phyloP scores from a whole-genome alignment of 306 rosid genomes.

The Inga oerstediana region DNA sequence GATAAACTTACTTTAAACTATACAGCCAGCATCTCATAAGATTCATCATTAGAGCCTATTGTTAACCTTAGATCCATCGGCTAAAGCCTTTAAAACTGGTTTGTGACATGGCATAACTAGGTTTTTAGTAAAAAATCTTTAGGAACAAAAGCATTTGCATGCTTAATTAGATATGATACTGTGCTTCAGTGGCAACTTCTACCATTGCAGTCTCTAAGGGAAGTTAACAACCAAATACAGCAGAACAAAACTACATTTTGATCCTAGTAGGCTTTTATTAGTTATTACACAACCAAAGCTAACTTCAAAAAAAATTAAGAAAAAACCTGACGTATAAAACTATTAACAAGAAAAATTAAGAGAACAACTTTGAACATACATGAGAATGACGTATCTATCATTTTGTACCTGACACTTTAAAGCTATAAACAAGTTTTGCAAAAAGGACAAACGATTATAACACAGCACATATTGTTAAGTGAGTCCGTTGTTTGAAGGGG shows the following conservation, averaged over 20 bases:
- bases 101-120: conserved; percentile 10
- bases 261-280: conserved; percentile 1
- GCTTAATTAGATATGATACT: conserved; percentile 10
- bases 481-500: background rate
- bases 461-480: background rate
- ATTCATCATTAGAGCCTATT: conserved; percentile 18
- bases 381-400: conserved; percentile 5
- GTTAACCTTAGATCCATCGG: background rate
- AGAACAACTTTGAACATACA: background rate
- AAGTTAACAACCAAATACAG: conserved; percentile 7
- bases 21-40: background rate
- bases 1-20: conserved; percentile 11
- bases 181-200: background rate
- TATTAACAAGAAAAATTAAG: background rate
- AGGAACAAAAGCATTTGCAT: conserved; percentile 20
- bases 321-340: background rate
- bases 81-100: conserved; percentile 28
- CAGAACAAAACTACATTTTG: conserved; percentile 21
- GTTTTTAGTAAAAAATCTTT: background rate
- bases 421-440: background rate
- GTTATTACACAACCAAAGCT: background rate
- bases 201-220: conserved; percentile 9
- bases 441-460: conserved; percentile 12
- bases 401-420: background rate
- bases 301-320: background rate